Percentiles rank a stretch among this genome's conserved stretches.
Evolutionary conservation across 2,329 filamentous ascomycete genomes (phyloP).

Genomic region (Trichoderma semiorbis): DNA sequence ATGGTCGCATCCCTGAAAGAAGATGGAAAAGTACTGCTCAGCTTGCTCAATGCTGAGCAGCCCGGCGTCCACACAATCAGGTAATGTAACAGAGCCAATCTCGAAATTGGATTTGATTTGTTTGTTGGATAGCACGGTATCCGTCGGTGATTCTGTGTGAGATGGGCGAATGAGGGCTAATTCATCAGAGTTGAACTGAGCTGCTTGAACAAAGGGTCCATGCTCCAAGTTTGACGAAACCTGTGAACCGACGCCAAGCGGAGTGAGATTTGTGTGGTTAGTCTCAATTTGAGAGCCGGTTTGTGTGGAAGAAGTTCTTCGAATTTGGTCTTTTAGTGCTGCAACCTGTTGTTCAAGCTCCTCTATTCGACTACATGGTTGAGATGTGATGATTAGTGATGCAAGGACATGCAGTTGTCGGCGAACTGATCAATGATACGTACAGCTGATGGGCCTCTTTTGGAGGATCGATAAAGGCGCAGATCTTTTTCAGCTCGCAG

Average conservation of each 20-base stretch:
- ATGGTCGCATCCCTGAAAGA: constrained; percentile 29
- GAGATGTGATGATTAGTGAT: not conserved
- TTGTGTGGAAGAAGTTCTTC: not conserved
- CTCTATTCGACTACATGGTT: constrained; percentile 22
- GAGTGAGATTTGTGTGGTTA: not conserved
- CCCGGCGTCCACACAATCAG: constrained; percentile 25
- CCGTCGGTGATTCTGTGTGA: not conserved
- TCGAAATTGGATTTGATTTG: constrained; percentile 22
- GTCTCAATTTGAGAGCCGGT: not conserved
- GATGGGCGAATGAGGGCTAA: not conserved
- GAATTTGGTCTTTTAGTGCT: constrained; percentile 18
- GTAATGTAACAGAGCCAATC: constrained; percentile 7
- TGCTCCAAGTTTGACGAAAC: not conserved
- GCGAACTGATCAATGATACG: not conserved
- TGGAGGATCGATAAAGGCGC: constrained; percentile 25
- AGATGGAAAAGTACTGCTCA: constrained; percentile 23
- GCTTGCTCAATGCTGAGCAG: constrained; percentile 25
- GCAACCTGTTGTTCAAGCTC: constrained; percentile 20
- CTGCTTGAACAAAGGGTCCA: not conserved
- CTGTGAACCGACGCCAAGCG: not conserved
- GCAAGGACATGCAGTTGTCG: not conserved
- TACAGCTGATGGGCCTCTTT: constrained; percentile 25
- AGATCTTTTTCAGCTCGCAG: constrained; percentile 22
- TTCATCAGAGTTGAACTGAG: not conserved
- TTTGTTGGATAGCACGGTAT: not conserved